Conservation (phyloP, 768 basidiomycete genomes). For the Coprinellus micaceus region DNA sequence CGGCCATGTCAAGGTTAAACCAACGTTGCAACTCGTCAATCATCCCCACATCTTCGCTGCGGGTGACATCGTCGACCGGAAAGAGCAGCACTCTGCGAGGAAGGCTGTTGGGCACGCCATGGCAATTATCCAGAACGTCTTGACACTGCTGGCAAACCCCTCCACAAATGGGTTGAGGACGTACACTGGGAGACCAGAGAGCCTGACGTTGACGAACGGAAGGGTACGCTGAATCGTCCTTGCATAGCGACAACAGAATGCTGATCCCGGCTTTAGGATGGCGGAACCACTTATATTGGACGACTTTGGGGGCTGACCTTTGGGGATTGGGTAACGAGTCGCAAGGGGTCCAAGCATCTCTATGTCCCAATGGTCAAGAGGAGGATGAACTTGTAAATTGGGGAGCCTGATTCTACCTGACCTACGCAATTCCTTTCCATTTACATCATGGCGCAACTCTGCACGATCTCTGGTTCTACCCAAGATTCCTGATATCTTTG, state of each 20-base stretch:
- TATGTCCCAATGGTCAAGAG: background rate
- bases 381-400: background rate
- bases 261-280: constrained; percentile 8
- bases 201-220: constrained; percentile 9
- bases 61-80: constrained; percentile 21
- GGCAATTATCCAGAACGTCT: constrained; percentile 14
- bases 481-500: too few relatives aligned
- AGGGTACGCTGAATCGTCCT: constrained; percentile 4
- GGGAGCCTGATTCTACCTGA: background rate
- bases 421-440: background rate
- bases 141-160: constrained; percentile 14
- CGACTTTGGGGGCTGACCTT: constrained; percentile 14
- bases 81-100: constrained; percentile 18
- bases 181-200: constrained; percentile 13
- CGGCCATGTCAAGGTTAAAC: constrained; percentile 42
- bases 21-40: constrained; percentile 29
- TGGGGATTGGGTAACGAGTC: constrained; percentile 14
- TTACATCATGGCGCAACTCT: too few relatives aligned
- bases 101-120: constrained; percentile 17
- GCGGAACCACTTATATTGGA: constrained; percentile 13
- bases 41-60: constrained; percentile 20
- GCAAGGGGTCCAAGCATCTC: constrained; percentile 10
- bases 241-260: background rate
- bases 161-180: constrained; percentile 16
- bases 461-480: too few relatives aligned